phyloP scores from a whole-genome alignment of 2,329 filamentous ascomycete species.

The Atkinsonella hypoxylon region DNA sequence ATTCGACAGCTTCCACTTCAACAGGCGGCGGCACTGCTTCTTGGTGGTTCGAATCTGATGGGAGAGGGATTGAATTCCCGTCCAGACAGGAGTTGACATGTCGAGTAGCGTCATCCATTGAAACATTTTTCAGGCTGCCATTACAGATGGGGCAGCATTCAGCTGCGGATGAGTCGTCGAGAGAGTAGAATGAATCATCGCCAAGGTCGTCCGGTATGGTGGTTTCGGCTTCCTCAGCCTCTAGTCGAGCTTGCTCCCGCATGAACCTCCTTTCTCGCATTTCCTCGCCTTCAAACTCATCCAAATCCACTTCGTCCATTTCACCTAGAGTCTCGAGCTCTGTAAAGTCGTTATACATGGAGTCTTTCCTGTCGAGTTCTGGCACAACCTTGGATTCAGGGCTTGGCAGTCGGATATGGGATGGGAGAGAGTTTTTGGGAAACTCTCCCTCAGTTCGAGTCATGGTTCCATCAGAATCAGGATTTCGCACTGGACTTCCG shows the following conservation, averaged over 20 bases:
- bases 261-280: constrained; percentile 57
- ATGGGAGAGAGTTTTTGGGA: constrained; percentile 1
- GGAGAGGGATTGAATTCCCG: constrained; percentile 55
- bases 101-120: constrained; percentile 54
- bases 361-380: constrained; percentile 14
- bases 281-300: constrained; percentile 48
- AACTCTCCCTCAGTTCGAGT: neutral
- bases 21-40: constrained; percentile 6
- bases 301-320: constrained; percentile 45
- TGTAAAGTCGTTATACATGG: constrained; percentile 21
- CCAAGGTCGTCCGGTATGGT: constrained; percentile 24
- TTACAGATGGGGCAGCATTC: constrained; percentile 67
- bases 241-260: constrained; percentile 60
- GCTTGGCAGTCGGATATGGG: constrained; percentile 15
- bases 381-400: constrained; percentile 9
- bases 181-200: constrained; percentile 17
- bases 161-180: constrained; percentile 16
- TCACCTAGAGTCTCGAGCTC: constrained; percentile 24
- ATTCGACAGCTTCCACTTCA: constrained; percentile 24
- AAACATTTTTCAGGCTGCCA: constrained; percentile 46
- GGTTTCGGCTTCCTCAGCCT: constrained; percentile 42
- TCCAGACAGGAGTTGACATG: constrained; percentile 95
- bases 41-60: constrained; percentile 19
- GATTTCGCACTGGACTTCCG: neutral
- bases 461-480: neutral